Base-by-base conservation (phyloP, 495 filamentous ascomycete species). In the Trichoderma gamsii region DNA sequence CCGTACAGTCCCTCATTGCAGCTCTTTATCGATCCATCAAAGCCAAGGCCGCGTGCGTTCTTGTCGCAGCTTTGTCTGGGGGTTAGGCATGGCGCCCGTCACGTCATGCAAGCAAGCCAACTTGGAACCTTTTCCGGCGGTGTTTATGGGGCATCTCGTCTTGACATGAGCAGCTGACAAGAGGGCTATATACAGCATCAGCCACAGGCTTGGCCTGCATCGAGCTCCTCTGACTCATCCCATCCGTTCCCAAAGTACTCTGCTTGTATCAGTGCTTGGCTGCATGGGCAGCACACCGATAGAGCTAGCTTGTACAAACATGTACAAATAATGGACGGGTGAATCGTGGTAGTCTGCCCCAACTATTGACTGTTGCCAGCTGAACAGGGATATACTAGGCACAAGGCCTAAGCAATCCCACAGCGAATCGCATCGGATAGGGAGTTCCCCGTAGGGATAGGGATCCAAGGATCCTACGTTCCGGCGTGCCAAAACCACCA, bases 151-250 rank as follows among this genome's bases (percentile, higher is more conserved):
- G 18, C n/a, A 46, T 11, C 56, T 21, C 3, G 12, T 25, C 23
- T 61, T 32, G 15, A 32, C 56, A 12, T 61, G 12, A 59, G 51
- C 51, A 23, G 56, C 23, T 61, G 23, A 32, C 56, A 32, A 61
- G 21, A 29, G 25, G 6, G 56, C 56, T 61, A 18, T 23, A 61
- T 61, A 32, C n/a, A 13, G 56, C 56, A 61, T 61, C 56, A 29
- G 56, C 56, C 25, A 61, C 56, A 18, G 56, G 56, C 56, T 61
- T 32, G 56, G 56, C 56, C 25, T 61, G 56, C 56, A 32, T 61
- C 56, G 27, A 13, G 49, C 23, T 11, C 25, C 25, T 61, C 56
- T 61, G 56, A 61, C 25, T 61, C 56, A 61, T 21, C 56, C 27
- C 56, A 61, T 61, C 29, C 25, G 13, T 18, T 25, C 4, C 56